Evolutionary conservation across 1,139 yeast species (phyloP).

Genomic region (Pichia sp.): DNA sequence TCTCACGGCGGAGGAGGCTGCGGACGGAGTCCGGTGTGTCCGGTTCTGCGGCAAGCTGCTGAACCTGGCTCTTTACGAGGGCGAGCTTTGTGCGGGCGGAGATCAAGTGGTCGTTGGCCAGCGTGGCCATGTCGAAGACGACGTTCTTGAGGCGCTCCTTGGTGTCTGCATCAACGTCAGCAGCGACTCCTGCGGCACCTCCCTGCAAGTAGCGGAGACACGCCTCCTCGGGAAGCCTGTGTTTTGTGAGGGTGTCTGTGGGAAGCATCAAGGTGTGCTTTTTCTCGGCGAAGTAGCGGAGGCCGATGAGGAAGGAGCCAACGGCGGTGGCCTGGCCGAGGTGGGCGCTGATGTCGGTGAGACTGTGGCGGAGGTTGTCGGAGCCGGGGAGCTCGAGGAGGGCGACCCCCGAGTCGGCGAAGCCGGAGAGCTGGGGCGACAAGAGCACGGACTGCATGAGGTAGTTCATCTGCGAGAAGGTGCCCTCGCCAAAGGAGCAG

Average conservation of each 20-base stretch:
- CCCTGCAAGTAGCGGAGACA: constrained; percentile 50
- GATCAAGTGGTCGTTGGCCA: constrained; percentile 76
- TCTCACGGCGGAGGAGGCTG: constrained; percentile 30
- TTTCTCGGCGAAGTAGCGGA: constrained; percentile 51
- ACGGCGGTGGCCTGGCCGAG: constrained; percentile 79
- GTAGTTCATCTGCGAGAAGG: constrained; percentile 70
- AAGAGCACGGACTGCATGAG: constrained; percentile 58
- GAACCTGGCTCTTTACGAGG: constrained; percentile 36
- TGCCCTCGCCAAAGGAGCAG: constrained; percentile 79
- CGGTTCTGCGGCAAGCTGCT: constrained; percentile 24
- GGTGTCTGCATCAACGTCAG: constrained; percentile 21
- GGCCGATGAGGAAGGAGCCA: constrained; percentile 60
- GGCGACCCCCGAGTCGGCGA: constrained; percentile 52
- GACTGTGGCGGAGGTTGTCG: constrained; percentile 38
- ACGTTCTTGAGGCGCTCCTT: constrained; percentile 47
- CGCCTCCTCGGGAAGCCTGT: constrained; percentile 60
- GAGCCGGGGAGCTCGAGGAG: constrained; percentile 42
- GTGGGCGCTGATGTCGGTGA: constrained; percentile 70
- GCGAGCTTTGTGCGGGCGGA: constrained; percentile 56
- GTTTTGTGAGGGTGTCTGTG: constrained; percentile 51
- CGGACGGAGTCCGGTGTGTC: constrained; percentile 36
- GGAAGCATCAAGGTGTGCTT: constrained; percentile 60
- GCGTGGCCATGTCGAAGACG: constrained; percentile 64
- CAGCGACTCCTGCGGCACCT: constrained; percentile 22
- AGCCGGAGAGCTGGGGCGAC: constrained; percentile 43